These are phyloP conservation scores for Diplodia scrobiculata DNA, from an alignment of 2,329 filamentous ascomycete genomes.

Conservation along the genomic window DNA sequence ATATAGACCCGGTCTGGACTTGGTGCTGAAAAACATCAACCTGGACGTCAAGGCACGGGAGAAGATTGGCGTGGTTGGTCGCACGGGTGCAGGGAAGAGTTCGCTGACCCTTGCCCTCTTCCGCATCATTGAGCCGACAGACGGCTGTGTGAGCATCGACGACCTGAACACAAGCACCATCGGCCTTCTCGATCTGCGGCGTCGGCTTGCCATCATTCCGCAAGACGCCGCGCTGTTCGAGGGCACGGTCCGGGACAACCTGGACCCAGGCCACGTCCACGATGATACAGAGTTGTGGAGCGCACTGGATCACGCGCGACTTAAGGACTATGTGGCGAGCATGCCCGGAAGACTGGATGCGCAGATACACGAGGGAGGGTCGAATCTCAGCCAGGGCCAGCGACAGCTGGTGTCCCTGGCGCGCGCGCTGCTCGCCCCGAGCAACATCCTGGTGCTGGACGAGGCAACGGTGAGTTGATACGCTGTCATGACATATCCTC, in stretches of 20 bases:
- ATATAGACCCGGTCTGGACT: constrained; percentile 84
- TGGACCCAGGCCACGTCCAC: constrained; percentile 91
- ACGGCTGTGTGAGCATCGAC: constrained; percentile 86
- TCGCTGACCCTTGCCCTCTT: constrained; percentile 91
- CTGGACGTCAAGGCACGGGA: constrained; percentile 93
- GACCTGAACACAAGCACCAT: constrained; percentile 85
- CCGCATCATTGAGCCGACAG: constrained; percentile 86
- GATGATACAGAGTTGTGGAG: constrained; percentile 98
- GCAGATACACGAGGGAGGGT: constrained; percentile 89
- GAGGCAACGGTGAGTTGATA: constrained; percentile 76
- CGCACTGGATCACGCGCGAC: constrained; percentile 87
- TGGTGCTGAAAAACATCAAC: constrained; percentile 90
- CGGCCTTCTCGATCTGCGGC: constrained; percentile 82
- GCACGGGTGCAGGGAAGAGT: constrained; percentile 94
- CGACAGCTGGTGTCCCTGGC: constrained; percentile 91
- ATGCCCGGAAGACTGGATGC: constrained; percentile 93
- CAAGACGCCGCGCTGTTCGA: constrained; percentile 97
- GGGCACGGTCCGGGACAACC: constrained; percentile 88
- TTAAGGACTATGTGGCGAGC: constrained; percentile 82
- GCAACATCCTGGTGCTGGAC: constrained; percentile 94
- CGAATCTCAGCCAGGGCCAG: constrained; percentile 93
- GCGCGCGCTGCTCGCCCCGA: constrained; percentile 88
- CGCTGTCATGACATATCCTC: constrained; percentile 22
- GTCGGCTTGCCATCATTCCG: constrained; percentile 92
- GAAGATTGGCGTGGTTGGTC: constrained; percentile 96